Evolutionary conservation across 495 filamentous ascomycete genomes (phyloP), one percentile per base, ranked within the genome.

Genomic region (Daldinia childiae): DNA sequence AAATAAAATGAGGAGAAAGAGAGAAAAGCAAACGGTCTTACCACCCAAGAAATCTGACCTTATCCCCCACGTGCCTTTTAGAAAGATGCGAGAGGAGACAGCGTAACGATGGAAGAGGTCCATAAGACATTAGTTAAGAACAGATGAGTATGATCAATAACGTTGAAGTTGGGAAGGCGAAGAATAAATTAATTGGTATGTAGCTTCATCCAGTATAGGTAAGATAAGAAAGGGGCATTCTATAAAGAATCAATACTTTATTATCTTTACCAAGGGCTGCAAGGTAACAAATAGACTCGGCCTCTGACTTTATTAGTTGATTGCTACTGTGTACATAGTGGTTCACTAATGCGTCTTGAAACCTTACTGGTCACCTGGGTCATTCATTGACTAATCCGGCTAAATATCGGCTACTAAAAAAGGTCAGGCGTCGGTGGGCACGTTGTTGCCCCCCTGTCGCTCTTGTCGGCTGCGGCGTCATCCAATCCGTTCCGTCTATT

Each of bases 21-120:
- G 17, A 17, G n/a, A 60, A 45, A 60, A 43, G 57, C 19, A 43
- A 60, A 69, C 34, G 45, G 58, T 78, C 89, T 82, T 85, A 95
- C 94, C 95, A 98, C 79, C 93, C 94, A 26, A 98, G 83, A 80
- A 98, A 97, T 59, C 95, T 89, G 66, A 98, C 88, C 80, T 98
- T 98, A 14, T 87, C 82, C 38, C 91, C 90, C 15, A 83, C 72
- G 24, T 84, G 79, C 38, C 83, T 81, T 29, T 74, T 78, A 15
- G 82, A 80, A 6, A 97, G 82, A 34, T 87, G 82, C 17, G 87
- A 88, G 48, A 97, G 85, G 63, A 94, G 88, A 62, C 87, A 88
- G 39, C 92, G 85, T 43, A 79, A 84, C 9, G 90, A 91, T 19
- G 93, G 88, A 36, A 86, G 80, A 21, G 91, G 91, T 4, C 85